Conservation (phyloP, 192 early-diverging fungal species). For the Radiomyces spectabilis region DNA sequence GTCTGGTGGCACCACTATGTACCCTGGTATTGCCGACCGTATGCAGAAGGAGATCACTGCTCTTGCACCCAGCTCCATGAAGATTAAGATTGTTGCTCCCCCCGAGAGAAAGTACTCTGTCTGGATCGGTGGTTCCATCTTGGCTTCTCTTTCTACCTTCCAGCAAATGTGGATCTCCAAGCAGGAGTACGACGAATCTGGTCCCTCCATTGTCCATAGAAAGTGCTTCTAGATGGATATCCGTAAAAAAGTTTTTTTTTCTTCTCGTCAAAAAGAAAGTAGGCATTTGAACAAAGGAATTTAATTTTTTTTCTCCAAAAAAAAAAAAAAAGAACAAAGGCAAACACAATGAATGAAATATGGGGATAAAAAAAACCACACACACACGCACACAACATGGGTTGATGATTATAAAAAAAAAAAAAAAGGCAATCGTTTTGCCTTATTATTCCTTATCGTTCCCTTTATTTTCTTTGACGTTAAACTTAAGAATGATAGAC, state of each 20-base stretch:
- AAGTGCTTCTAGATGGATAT: constrained; percentile 82
- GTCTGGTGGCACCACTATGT: constrained; percentile 87
- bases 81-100: constrained; percentile 96
- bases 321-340: no score
- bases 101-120: constrained; percentile 98
- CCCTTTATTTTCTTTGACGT: no score
- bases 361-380: no score
- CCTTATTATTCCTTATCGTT: no score
- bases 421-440: no score
- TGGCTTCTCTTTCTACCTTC: constrained; percentile 96
- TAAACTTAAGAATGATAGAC: no score
- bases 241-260: not conserved
- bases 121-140: constrained; percentile 97
- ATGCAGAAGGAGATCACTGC: constrained; percentile 97
- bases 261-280: no score
- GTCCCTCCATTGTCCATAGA: constrained; percentile 96
- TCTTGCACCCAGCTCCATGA: constrained; percentile 89
- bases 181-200: constrained; percentile 97
- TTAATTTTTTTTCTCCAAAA: no score
- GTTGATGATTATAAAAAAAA: no score
- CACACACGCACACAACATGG: no score
- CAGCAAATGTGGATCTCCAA: constrained; percentile 98
- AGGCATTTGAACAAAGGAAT: no score
- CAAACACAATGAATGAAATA: no score
- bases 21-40: constrained; percentile 91